Base-by-base conservation (phyloP, 2,329 filamentous ascomycete species). In the Colletotrichum scovillei region DNA sequence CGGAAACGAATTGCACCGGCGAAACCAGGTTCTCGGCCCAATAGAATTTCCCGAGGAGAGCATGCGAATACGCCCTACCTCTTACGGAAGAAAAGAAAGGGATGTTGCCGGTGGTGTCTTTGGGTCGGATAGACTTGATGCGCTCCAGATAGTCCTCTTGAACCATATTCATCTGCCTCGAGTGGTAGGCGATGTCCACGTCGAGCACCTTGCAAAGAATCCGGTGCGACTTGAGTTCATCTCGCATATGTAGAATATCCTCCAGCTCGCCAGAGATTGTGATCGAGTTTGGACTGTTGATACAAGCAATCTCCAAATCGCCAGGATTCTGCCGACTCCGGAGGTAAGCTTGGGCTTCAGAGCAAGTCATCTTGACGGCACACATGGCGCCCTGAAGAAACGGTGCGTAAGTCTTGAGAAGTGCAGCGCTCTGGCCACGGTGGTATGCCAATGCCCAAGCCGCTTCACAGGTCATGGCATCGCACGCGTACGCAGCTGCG, bases 1-100 rank as follows among this genome's bases (percentile, higher is more conserved):
- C 86, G 6, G 80, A 77, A 8, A 81, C 77, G 73, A 86, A 89
- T 5, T 82, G 80, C 9, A 89, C 87, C 0, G 82, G 82, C 2
- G 82, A 83, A 1, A 83, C 81, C 76, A 89, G 76, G 65, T 89
- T 89, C 2, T 80, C 76, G 2, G 81, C 80, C 87, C 87, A 89
- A 75, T 89, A 89, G 0, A 75, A 32, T 1, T 66, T 49, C 14
- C 14, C 58, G n/a, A 62, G 16, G 4, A 46, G 32, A 2, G 7
- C 8, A 4, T 56, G 60, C 26, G 53, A 8, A 22, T 69, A 9
- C 22, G 66, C 11, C 53, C n/a, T 1, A n/a, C 84, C 82, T 12
- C 80, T 81, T 14, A 86, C 81, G 0, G 85, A 83, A 0, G 86
- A 87, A 70, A 85, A 81, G 81, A 87, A 86, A 6, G 59, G 74